Percentiles rank a stretch among this genome's conserved stretches.
Evolutionary conservation across 2,329 filamentous ascomycete genomes (phyloP).

Genomic region (Aureobasidium lini): DNA sequence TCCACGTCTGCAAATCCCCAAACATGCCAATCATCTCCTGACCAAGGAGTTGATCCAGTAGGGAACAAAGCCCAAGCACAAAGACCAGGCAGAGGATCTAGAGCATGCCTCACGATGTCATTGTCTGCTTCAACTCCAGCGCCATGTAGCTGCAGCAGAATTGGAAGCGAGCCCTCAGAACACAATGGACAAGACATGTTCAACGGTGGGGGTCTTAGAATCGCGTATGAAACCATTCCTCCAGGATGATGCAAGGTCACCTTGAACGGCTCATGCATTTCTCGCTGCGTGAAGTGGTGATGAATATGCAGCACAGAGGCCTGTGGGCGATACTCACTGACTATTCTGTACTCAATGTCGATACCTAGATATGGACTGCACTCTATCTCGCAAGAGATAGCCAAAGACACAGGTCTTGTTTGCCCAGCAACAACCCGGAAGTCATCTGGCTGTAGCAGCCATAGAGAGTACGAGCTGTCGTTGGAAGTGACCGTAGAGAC

Average conservation of each 20-base stretch:
- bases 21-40: constrained; percentile 54
- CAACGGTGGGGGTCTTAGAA: constrained; percentile 46
- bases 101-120: constrained; percentile 37
- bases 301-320: neutral
- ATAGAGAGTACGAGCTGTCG: neutral
- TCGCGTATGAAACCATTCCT: constrained; percentile 49
- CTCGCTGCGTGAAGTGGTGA: constrained; percentile 18
- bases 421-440: constrained; percentile 30
- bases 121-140: constrained; percentile 50
- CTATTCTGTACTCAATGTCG: neutral
- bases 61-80: constrained; percentile 51
- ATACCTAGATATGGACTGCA: neutral
- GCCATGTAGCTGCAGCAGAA: constrained; percentile 48
- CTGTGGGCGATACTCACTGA: neutral
- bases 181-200: constrained; percentile 19
- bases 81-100: constrained; percentile 45
- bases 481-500: constrained; percentile 20
- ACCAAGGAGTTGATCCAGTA: constrained; percentile 52
- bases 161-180: constrained; percentile 25
- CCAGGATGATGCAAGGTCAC: constrained; percentile 48
- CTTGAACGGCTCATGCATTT: constrained; percentile 41
- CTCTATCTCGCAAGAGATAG: constrained; percentile 22
- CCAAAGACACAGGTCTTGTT: constrained; percentile 34
- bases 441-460: constrained; percentile 2
- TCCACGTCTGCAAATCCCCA: constrained; percentile 52